Evolutionary conservation across 2,329 filamentous ascomycete genomes (phyloP), one percentile per base, ranked within the genome.

Genomic region (Chaetomiaceae sp.): DNA sequence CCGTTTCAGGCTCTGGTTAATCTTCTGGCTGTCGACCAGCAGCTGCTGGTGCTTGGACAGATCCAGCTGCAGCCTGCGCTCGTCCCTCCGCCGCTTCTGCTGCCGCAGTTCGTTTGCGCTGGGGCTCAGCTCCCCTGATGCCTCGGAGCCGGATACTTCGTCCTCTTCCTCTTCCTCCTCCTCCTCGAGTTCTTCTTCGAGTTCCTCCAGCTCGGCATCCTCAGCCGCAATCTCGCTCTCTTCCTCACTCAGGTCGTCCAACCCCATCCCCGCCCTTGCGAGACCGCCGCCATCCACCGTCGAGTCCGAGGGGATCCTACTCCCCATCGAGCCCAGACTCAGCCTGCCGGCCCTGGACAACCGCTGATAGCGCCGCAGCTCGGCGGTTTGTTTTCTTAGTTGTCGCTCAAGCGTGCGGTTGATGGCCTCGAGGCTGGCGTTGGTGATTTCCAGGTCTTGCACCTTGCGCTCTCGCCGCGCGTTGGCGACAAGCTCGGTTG

Each of bases 391-490:
- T 67, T 95, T 95, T 23, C 91, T 84, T 63, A 99, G 79, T 67
- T 97, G 90, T 22, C 90, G 83, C 71, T 99, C 94, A 0, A 99
- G 74, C 0, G 91, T 94, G 49, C 91, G 81, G 67, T 99, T 99
- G 72, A 99, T 97, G 37, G 94, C 94, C 53, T 96, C 82, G 3
- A 99, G 79, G 1, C 91, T 96, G 1, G 90, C 94, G 65, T 99
- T 99, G 51, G 88, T 96, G 59, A 99, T 99, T 68, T 99, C 90
- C 6, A 99, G 76, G 68, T 99, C 94, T 61, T 97, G 82, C 1
- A 99, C 91, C 73, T 97, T 99, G 57, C 94, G 83, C 70, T 97
- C 94, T 33, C 90, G 82, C 27, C 94, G 83, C 14, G 94, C 94
- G 66, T 90, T 94, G n/a, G 87, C 82, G 11, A 94, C 90, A 6